Conservation (phyloP, 2,329 filamentous ascomycete genomes). For the Beauveria varroae region DNA sequence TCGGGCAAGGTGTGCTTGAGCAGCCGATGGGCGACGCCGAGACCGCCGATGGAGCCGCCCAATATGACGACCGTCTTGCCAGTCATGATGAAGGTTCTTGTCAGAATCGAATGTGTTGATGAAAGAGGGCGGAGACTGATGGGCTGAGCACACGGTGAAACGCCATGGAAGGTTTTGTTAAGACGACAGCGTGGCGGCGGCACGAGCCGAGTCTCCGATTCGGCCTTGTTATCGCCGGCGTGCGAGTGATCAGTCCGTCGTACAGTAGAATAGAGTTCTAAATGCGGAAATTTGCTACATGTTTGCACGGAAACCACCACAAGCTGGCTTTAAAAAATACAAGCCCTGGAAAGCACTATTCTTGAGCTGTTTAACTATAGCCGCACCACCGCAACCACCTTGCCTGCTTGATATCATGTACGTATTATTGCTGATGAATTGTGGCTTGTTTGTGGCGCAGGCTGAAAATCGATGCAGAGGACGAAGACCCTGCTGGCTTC, state of each 20-base stretch:
- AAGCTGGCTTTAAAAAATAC: background rate
- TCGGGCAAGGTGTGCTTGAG: slow-evolving; percentile 42
- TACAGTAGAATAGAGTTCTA: background rate
- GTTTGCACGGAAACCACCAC: background rate
- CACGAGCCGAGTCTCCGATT: background rate
- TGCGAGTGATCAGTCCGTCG: background rate
- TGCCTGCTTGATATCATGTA: too few relatives aligned
- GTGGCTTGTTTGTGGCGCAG: background rate
- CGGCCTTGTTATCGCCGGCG: background rate
- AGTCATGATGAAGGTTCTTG: background rate
- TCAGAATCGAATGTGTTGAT: background rate
- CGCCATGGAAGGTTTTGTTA: background rate
- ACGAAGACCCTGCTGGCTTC: background rate
- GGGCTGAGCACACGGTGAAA: background rate
- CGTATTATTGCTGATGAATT: too few relatives aligned
- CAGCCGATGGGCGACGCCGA: slow-evolving; percentile 46
- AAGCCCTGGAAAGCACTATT: background rate
- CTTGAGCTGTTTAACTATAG: background rate
- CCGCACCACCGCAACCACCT: too few relatives aligned
- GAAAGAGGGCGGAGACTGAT: background rate
- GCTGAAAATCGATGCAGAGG: background rate
- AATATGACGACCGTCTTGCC: slow-evolving; percentile 46
- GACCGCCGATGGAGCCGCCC: slow-evolving; percentile 46
- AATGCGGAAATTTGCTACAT: background rate
- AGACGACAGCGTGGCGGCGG: background rate